A percentile compares a stretch with the other conserved stretches of the same genome.
Evolutionary conservation across 768 basidiomycete species (phyloP).

Genomic region (Mrakia hoshinonis): DNA sequence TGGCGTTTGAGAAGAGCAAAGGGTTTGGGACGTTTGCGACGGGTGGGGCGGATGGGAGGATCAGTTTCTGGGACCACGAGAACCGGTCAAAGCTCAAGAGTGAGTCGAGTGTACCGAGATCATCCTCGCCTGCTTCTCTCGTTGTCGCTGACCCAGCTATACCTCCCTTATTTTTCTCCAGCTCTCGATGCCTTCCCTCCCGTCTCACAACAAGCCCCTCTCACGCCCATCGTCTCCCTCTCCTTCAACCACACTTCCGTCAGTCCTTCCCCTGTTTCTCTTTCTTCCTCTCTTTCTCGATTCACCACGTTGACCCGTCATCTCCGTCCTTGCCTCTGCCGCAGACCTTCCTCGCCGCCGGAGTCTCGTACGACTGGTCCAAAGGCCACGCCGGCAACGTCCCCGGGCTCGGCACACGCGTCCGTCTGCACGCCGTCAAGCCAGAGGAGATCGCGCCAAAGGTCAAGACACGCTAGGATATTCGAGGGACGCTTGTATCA

Average conservation of each 20-base stretch:
- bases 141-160: neutral
- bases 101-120: neutral
- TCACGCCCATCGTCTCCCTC: slow-evolving; percentile 24
- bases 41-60: slow-evolving; percentile 34
- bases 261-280: neutral
- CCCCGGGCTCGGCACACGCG: slow-evolving; percentile 20
- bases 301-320: neutral
- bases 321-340: neutral
- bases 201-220: neutral
- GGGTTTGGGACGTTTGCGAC: slow-evolving; percentile 78
- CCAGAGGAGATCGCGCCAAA: slow-evolving; percentile 22
- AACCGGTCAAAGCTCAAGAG: slow-evolving; percentile 28
- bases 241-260: slow-evolving; percentile 23
- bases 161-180: neutral
- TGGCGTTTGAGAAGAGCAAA: slow-evolving; percentile 62
- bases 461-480: slow-evolving; percentile 10
- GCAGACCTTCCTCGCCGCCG: slow-evolving; percentile 23
- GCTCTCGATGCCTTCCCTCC: slow-evolving; percentile 25
- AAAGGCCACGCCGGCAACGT: slow-evolving; percentile 23
- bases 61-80: slow-evolving; percentile 29
- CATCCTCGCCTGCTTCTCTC: neutral
- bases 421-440: slow-evolving; percentile 23
- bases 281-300: neutral
- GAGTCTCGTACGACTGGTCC: slow-evolving; percentile 26
- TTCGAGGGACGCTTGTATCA: neutral